These are phyloP conservation scores for Aspergillus fischeri DNA, from an alignment of 2,329 filamentous ascomycete species.

Conservation along the genomic window DNA sequence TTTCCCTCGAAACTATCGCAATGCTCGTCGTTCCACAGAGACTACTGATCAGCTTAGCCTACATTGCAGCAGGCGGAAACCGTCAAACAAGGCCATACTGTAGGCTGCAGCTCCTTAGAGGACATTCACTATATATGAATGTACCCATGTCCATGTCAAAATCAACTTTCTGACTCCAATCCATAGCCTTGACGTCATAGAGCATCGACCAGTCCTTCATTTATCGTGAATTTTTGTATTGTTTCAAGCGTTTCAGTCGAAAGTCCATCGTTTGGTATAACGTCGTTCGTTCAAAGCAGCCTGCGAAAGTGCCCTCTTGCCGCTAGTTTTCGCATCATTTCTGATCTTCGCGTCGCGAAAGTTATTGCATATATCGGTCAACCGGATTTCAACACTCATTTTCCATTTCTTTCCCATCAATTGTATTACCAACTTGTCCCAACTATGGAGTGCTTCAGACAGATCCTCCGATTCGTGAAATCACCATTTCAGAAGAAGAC, in stretches of 20 bases:
- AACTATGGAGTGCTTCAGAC: slow-evolving; percentile 35
- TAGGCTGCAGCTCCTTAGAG: neutral
- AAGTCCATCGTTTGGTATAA: slow-evolving; percentile 22
- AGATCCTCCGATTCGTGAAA: slow-evolving; percentile 31
- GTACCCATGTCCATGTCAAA: neutral
- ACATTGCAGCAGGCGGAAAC: slow-evolving; percentile 18
- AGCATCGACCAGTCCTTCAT: slow-evolving; percentile 18
- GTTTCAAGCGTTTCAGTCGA: slow-evolving; percentile 9
- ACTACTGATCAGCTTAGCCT: slow-evolving; percentile 13
- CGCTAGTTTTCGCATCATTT: slow-evolving; percentile 6
- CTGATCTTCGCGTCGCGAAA: neutral
- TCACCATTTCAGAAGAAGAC: slow-evolving; percentile 28
- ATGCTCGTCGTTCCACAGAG: slow-evolving; percentile 12
- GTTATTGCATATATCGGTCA: slow-evolving; percentile 1
- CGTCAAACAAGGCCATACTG: slow-evolving; percentile 12
- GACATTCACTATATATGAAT: neutral
- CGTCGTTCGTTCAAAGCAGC: slow-evolving; percentile 20
- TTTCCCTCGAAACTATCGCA: slow-evolving; percentile 10
- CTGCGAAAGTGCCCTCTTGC: slow-evolving; percentile 11
- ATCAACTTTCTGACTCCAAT: slow-evolving; percentile 2
- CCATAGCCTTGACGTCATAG: slow-evolving; percentile 27
- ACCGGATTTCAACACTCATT: neutral
- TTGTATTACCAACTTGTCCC: neutral
- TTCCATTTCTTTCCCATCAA: neutral
- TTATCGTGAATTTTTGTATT: slow-evolving; percentile 12